Evolutionary conservation across 177 flowering plant genomes (phyloP), one percentile per base, ranked within the genome.

Genomic region (Vitis hybrid): DNA sequence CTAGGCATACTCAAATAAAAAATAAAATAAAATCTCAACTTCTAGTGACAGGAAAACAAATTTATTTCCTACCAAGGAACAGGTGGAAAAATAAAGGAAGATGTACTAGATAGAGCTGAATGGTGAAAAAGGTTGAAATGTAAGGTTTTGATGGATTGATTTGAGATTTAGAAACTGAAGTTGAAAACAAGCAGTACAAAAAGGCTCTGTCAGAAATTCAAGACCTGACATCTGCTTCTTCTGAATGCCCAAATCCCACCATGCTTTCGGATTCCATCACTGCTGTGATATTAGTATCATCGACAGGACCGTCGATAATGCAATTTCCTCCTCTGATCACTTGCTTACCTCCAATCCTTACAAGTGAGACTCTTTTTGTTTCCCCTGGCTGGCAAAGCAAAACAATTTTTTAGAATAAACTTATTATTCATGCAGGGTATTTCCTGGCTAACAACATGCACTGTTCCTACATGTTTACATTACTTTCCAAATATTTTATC

Each of bases 251-350:
- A 72, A 86, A 84, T 51, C 72, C 74, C 72, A 80, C 79, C 45
- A 54, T 62, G 18, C 5, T 65, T 64, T 85, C 74, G 75, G 84
- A 78, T 75, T 83, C 82, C 85, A 92, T 82, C 49, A 80, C 80
- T 62, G 64, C 72, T 57, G 62, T 59, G 52, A 74, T 57, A 50
- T 66, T 78, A 64, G 80, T 72, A 78, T 77, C 80, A 75, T 85
- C 75, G 50, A 89, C 77, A 62, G 82, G 83, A 74, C 91, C 93
- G 77, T 96, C 97, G 26, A 74, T 89, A 79, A 93, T 83, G 63
- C 75, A 78, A 83, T 93, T 96, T 65, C 99, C 98, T 71, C 99
- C 99, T 79, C 83, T 83, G 64, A 92, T 87, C 65, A 89, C 85
- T 74, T 82, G 74, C 5, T 77, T 72, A 61, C 99, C 97, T 30